Evolutionary conservation across 371 early-diverging fungal genomes (phyloP).

Genomic region (Caulochytrium protostelioides): DNA sequence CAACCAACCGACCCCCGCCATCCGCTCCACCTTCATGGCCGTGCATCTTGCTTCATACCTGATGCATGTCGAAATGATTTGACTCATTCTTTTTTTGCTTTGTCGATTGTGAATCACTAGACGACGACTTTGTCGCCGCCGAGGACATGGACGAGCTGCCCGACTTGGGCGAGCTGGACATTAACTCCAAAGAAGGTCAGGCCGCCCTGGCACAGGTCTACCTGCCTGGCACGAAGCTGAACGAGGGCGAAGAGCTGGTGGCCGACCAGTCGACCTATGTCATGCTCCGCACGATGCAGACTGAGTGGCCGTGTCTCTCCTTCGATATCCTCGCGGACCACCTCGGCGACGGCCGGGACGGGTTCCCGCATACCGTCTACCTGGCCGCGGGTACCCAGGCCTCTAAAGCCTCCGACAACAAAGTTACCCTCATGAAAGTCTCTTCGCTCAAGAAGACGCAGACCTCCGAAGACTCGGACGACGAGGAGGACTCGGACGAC

Average conservation of each 20-base stretch:
- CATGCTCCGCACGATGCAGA: conserved; percentile 79
- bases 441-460: conserved; percentile 73
- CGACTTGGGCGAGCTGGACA: too few relatives aligned
- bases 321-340: conserved; percentile 77
- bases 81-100: too few relatives aligned
- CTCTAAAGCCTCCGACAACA: conserved; percentile 56
- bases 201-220: conserved; percentile 37
- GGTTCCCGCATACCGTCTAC: conserved; percentile 76
- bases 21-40: too few relatives aligned
- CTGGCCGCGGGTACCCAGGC: conserved; percentile 90
- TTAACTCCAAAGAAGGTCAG: too few relatives aligned
- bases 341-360: conserved; percentile 46
- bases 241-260: conserved; percentile 70
- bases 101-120: too few relatives aligned
- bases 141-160: too few relatives aligned
- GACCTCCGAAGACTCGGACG: conserved; percentile 42
- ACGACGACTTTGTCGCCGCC: too few relatives aligned
- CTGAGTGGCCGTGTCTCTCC: conserved; percentile 88
- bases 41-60: too few relatives aligned
- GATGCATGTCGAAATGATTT: too few relatives aligned
- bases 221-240: conserved; percentile 74
- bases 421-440: conserved; percentile 79
- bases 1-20: too few relatives aligned
- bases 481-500: conserved; percentile 51
- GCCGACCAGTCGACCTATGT: conserved; percentile 83